Percentiles rank a stretch among this genome's conserved stretches.
phyloP scores from a whole-genome alignment of 768 basidiomycete genomes.

The Serendipita sp. region DNA sequence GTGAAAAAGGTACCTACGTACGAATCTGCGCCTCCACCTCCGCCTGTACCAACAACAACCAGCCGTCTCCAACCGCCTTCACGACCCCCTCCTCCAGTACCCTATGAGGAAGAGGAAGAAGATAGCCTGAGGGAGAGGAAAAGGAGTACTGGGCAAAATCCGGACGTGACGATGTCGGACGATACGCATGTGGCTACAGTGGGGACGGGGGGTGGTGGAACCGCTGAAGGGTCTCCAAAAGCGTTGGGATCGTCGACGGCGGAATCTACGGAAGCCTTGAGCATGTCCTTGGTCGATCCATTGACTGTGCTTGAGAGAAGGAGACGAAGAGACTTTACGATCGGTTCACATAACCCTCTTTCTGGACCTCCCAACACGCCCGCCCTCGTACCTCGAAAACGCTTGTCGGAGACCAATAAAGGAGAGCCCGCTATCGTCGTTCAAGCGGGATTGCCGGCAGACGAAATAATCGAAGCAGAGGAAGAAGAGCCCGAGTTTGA shows the following conservation, averaged over 20 bases:
- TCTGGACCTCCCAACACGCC: background rate
- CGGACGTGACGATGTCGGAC: background rate
- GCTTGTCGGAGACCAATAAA: background rate
- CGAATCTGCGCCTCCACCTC: background rate
- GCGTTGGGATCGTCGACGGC: background rate
- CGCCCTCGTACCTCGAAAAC: too few relatives aligned
- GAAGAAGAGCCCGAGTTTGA: background rate
- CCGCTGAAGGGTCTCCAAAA: background rate
- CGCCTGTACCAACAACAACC: background rate
- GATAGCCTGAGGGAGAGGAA: too few relatives aligned
- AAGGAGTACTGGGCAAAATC: background rate
- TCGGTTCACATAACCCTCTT: conserved; percentile 1
- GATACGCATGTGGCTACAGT: background rate
- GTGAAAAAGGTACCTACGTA: background rate
- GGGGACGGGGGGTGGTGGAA: background rate
- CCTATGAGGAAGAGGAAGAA: too few relatives aligned
- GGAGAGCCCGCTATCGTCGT: too few relatives aligned
- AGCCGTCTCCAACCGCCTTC: background rate
- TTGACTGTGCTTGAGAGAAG: background rate
- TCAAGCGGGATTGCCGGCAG: background rate
- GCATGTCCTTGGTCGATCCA: background rate
- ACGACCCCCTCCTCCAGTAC: too few relatives aligned
- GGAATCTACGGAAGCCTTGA: too few relatives aligned
- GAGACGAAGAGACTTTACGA: background rate
- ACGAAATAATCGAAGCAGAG: background rate